Base-by-base conservation (phyloP, 1,139 yeast species). In the Debaryomycetaceae sp. region DNA sequence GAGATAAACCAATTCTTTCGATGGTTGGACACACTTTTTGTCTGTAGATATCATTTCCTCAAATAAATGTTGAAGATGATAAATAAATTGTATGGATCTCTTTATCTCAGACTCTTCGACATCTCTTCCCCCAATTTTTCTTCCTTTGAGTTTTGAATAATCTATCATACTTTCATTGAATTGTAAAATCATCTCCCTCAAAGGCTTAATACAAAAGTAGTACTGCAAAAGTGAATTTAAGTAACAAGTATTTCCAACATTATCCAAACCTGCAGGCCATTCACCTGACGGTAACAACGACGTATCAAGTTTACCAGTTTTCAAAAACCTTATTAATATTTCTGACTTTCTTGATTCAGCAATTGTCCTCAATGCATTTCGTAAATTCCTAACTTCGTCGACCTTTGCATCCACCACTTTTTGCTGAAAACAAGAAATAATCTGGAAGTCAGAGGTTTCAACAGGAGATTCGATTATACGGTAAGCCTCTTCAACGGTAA, bases 161-260 rank as follows among this genome's bases (percentile, higher is more conserved):
- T 55, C 58, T 15, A 49, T 39, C n/a, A 56, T 52, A 11, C 51
- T 47, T 37, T 65, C 73, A 35, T 73, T 71, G 47, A 84, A 88
- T 1, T 67, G 55, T 39, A 86, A 55, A 14, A 88, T 75, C 46
- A 78, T 74, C 1, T 84, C 80, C 43, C 98, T 73, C 35, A 92
- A 67, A 0, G 97, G 97, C 40, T 79, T 78, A 38, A 92, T 80
- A 8, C 91, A 85, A 62, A 88, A 92, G 58, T 88, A 91, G 53
- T 84, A 92, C 56, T 92, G 98, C 28, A 92, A 66, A 39, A 92
- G 70, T 0, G 97, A 89, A 56, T 92, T 92, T 56, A 92, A 71
- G 51, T 92, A 92, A 60, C 98, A 92, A 0, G 98, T 91, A 56
- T 92, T 92, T 28, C 98, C 98, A 50, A 89, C 89, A 55, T 92